Percentiles rank a stretch among this genome's conserved stretches.
phyloP scores from a whole-genome alignment of 768 basidiomycete species.

The Pholiota molesta region DNA sequence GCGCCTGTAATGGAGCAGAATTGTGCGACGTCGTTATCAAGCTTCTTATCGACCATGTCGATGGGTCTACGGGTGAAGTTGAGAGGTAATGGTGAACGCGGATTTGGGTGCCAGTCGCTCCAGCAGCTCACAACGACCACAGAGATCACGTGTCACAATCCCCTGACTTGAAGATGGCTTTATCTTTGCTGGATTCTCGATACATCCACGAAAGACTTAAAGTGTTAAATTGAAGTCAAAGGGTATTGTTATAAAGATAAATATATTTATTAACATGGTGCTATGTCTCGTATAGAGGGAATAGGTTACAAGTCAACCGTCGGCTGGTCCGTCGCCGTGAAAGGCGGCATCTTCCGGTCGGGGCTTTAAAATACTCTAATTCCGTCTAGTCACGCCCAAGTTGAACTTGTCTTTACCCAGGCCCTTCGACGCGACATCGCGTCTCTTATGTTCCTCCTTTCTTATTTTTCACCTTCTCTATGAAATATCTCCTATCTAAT shows the following conservation, averaged over 20 bases:
- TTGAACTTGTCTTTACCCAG: not conserved
- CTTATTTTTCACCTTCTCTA: not conserved
- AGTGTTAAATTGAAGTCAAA: too few relatives aligned
- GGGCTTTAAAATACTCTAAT: not conserved
- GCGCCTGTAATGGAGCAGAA: slow-evolving; percentile 72
- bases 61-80: slow-evolving; percentile 1
- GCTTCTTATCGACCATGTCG: slow-evolving; percentile 43
- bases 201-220: too few relatives aligned
- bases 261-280: too few relatives aligned
- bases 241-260: too few relatives aligned
- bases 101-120: not conserved
- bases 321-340: too few relatives aligned
- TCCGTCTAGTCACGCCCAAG: not conserved
- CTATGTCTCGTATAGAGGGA: not conserved
- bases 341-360: not conserved
- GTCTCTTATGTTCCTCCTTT: not conserved
- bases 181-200: too few relatives aligned
- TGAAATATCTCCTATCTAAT: not conserved
- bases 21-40: slow-evolving; percentile 54
- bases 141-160: not conserved
- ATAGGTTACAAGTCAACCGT: too few relatives aligned
- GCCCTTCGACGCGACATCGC: not conserved
- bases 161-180: not conserved
- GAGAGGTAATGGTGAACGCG: not conserved
- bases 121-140: not conserved